These are phyloP conservation scores for Taiwanofungus camphoratus DNA, from an alignment of 1,284 basidiomycete species.

Conservation along the genomic window DNA sequence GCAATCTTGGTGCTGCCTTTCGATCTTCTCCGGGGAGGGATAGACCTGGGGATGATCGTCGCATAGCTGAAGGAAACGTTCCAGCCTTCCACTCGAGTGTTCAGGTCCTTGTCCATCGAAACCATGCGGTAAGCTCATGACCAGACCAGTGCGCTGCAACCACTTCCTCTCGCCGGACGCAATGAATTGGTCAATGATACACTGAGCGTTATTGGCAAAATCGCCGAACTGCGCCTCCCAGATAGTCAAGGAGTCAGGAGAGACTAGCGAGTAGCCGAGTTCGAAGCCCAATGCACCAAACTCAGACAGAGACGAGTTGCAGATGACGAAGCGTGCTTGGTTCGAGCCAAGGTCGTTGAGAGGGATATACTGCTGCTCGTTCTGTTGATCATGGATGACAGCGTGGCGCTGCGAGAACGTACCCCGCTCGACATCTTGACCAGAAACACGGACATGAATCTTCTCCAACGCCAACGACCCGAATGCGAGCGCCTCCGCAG, in stretches of 20 bases:
- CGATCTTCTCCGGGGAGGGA: constrained; percentile 87
- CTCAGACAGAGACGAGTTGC: constrained; percentile 97
- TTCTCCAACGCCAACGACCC: constrained; percentile 71
- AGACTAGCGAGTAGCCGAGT: constrained; percentile 97
- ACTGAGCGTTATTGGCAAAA: constrained; percentile 96
- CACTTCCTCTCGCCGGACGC: constrained; percentile 98
- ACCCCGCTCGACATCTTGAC: constrained; percentile 98
- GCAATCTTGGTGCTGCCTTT: constrained; percentile 97
- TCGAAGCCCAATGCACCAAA: constrained; percentile 96
- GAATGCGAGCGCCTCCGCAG: constrained; percentile 98
- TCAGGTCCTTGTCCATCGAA: constrained; percentile 99
- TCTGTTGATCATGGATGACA: constrained; percentile 93
- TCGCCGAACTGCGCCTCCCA: constrained; percentile 99
- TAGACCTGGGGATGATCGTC: constrained; percentile 95
- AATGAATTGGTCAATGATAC: constrained; percentile 99
- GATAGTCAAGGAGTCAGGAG: constrained; percentile 89
- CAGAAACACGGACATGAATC: constrained; percentile 92
- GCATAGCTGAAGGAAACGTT: constrained; percentile 96
- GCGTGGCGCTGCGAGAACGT: constrained; percentile 99
- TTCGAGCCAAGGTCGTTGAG: constrained; percentile 84
- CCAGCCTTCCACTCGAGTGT: constrained; percentile 94
- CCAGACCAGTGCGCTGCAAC: constrained; percentile 92
- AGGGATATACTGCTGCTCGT: constrained; percentile 86
- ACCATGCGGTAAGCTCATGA: constrained; percentile 91
- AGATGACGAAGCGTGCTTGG: constrained; percentile 91